Conservation (phyloP, 75 land plant genomes). For the Sequoiadendron giganteum region DNA sequence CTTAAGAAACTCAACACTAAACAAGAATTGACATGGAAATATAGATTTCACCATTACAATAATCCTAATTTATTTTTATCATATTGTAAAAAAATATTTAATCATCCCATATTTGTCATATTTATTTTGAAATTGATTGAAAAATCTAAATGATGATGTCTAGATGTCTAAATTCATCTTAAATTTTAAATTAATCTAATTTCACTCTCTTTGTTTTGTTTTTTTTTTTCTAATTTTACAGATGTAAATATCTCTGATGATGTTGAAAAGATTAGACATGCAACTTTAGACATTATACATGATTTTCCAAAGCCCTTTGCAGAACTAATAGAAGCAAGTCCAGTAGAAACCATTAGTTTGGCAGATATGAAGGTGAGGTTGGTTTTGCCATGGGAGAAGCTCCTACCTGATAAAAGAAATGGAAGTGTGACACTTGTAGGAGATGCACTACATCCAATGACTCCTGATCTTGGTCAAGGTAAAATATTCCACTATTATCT, state of each 20-base stretch:
- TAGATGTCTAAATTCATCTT: not conserved
- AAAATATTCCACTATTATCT: too few relatives aligned
- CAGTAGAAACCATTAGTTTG: constrained; percentile 14
- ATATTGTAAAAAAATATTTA: too few relatives aligned
- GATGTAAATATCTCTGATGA: not conserved
- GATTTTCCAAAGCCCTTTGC: constrained; percentile 6
- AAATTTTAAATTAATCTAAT: not conserved
- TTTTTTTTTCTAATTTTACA: not conserved
- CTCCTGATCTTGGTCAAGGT: constrained; percentile 72
- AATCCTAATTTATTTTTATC: too few relatives aligned
- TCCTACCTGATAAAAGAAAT: not conserved
- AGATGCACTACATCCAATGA: constrained; percentile 71
- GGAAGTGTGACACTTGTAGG: constrained; percentile 58
- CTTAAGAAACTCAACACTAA: too few relatives aligned
- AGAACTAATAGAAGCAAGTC: constrained; percentile 11
- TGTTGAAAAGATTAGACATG: not conserved
- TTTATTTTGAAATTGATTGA: too few relatives aligned
- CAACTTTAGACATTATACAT: not conserved
- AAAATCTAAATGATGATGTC: not conserved
- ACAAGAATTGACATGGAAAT: too few relatives aligned
- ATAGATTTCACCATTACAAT: too few relatives aligned
- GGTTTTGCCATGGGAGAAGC: constrained; percentile 37
- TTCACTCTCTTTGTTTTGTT: not conserved
- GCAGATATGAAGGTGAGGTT: constrained; percentile 33
- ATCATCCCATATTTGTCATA: too few relatives aligned